These are phyloP conservation scores for Pseudopithomyces chartarum DNA, from an alignment of 2,329 filamentous ascomycete species.

Conservation along the genomic window DNA sequence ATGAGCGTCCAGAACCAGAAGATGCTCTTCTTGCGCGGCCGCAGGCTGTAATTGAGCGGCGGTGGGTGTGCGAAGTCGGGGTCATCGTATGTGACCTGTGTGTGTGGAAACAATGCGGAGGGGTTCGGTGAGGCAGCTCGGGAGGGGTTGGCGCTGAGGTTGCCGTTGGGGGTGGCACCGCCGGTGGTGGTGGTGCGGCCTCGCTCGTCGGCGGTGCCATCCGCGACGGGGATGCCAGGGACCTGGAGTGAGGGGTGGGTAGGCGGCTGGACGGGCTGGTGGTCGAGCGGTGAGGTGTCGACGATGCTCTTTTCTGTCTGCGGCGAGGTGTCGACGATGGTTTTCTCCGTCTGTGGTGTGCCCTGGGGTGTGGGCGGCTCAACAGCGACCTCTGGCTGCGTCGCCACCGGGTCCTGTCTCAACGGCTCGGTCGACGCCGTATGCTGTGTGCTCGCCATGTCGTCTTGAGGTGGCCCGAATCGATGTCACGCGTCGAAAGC, in stretches of 20 bases:
- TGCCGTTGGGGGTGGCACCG: neutral
- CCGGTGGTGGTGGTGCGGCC: constrained; percentile 1
- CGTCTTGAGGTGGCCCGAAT: neutral
- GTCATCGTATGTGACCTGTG: constrained; percentile 48
- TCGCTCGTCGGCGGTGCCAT: constrained; percentile 9
- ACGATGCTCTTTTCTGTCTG: neutral
- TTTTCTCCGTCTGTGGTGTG: neutral
- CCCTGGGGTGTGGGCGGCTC: constrained; percentile 19
- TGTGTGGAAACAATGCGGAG: constrained; percentile 45
- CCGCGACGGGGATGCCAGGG: constrained; percentile 25
- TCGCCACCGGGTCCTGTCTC: constrained; percentile 12
- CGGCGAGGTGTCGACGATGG: neutral
- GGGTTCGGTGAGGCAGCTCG: constrained; percentile 33
- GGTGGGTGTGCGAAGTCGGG: constrained; percentile 52
- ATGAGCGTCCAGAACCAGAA: constrained; percentile 65
- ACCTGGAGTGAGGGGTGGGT: constrained; percentile 22
- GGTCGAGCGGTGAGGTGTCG: neutral
- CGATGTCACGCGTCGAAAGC: neutral
- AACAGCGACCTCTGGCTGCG: neutral
- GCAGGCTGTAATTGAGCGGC: constrained; percentile 61
- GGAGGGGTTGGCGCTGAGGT: neutral
- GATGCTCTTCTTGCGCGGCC: constrained; percentile 60
- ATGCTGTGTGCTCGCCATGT: constrained; percentile 29
- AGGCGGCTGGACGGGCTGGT: constrained; percentile 7
- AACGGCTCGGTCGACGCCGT: constrained; percentile 38